Evolutionary conservation across 805 yeast species (phyloP), one percentile per base, ranked within the genome.

Genomic region (Huiozyma naganishii): DNA sequence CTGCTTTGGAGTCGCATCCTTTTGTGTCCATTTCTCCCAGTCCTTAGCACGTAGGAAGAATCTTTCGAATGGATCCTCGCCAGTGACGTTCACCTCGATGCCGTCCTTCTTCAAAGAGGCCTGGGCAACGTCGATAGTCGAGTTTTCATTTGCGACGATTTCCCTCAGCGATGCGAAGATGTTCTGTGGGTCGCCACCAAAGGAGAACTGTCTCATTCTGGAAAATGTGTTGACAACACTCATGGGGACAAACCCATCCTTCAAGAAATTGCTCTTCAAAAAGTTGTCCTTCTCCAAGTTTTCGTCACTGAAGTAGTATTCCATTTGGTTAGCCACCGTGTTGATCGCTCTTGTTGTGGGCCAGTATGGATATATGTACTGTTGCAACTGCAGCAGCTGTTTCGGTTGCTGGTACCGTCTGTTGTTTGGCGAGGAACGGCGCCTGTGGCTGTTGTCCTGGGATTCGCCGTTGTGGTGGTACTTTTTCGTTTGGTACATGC

Each of bases 301-400:
- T 54, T 87, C 95, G 41, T 80, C 71, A 29, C 94, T 81, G 67
- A 92, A 84, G 65, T 92, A 92, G 70, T 92, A 92, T 59, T 86
- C 92, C 42, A 90, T 69, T 70, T 89, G 97, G 47, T 58, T 57
- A 10, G 65, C 66, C 42, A 60, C 54, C 44, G 55, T 61, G 41
- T 57, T 53, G 41, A 60, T 54, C 12, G 62, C 59, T 46, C 57
- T 49, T 37, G 58, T 45, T 6, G 52, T 49, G 9, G 60, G 56
- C 46, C 54, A 54, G 29, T 51, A 40, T 32, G 56, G 49, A 30
- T 52, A 50, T 23, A 45, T 42, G 12, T 27, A 29, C 29, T 40
- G 44, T 37, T 53, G 55, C 43, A 49, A 45, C 51, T 55, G 54
- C 37, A 46, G 51, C 52, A 48, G 46, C 41, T 52, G 54, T 45